Base-by-base conservation (phyloP, 1,139 yeast species). In the Suhomyces coccinellae region DNA sequence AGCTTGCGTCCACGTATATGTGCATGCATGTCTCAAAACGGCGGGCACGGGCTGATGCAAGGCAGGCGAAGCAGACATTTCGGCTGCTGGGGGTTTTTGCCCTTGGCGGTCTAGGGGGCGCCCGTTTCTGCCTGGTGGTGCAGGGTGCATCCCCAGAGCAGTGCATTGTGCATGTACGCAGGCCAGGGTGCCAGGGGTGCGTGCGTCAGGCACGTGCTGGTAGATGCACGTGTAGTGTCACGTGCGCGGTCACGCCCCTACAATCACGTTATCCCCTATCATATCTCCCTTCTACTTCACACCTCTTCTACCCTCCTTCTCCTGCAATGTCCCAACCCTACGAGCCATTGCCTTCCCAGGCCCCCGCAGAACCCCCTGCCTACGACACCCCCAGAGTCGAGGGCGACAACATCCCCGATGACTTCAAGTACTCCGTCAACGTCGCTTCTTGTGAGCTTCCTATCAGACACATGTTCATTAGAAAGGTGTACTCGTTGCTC, bases 391-490 rank as follows among this genome's bases (percentile, higher is more conserved):
- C 60, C 11, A 56, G 77, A 47, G 53, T 56, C 11, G 67, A 58
- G 13, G 75, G 73, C 13, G 79, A 75, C 55, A 64, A 71, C 53
- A 58, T 80, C 40, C 86, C 86, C 3, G 95, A 88, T 57, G 96
- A 88, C 65, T 89, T 88, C 79, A 89, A 89, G 62, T 88, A 85
- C 65, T 81, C 87, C 29, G 87, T 86, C 9, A 77, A 79, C 47
- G 95, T 89, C 24, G 82, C 90, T 6, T 82, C 86, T 27, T 87
- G 96, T 66, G 88, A 85, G 50, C 69, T 87, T 41, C 80, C 86
- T 9, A 73, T 89, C 33, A 80, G 96, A 53, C 88, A 85, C 55
- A 75, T 84, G 61, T 89, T 89, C 58, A 69, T 87, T 52, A 77
- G 91, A 51, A 87, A 86, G 59, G 97, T 89, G 10, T 89, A 89